A percentile compares a stretch with the other conserved stretches of the same genome.
These are phyloP conservation scores for Leishmania aethiopica DNA, from an alignment of 208 protist genomes.

Conservation along the genomic window DNA sequence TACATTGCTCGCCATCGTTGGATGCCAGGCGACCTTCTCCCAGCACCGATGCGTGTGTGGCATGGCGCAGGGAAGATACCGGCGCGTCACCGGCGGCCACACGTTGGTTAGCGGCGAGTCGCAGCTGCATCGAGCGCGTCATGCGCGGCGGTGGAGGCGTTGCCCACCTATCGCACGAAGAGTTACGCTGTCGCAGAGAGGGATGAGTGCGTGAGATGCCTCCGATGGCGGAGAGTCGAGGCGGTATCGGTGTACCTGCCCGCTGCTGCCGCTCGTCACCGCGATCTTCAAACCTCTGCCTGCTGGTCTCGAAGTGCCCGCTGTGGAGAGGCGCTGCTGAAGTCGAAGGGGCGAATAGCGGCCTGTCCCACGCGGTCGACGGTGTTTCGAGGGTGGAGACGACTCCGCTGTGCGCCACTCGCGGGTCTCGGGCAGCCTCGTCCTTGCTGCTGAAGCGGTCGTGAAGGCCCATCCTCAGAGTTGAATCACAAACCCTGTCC, in stretches of 20 bases:
- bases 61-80: slow-evolving; percentile 12
- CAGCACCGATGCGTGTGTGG: not conserved
- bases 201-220: not conserved
- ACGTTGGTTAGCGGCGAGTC: slow-evolving; percentile 8
- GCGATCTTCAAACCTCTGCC: not conserved
- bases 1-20: not conserved
- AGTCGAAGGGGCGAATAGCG: not conserved
- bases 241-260: not conserved
- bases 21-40: not conserved
- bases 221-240: not conserved
- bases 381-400: not conserved
- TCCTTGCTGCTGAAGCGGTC: not conserved
- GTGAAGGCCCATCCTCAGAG: not conserved
- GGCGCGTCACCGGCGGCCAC: slow-evolving; percentile 16
- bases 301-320: not conserved
- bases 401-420: not conserved
- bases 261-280: not conserved
- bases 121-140: slow-evolving; percentile 17
- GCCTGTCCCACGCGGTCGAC: not conserved
- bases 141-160: not conserved
- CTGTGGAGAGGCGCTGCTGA: not conserved
- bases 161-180: not conserved
- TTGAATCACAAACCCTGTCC: not conserved
- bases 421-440: not conserved
- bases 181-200: not conserved